phyloP scores from a whole-genome alignment of 495 filamentous ascomycete genomes.

The Cercophora newfieldiana region DNA sequence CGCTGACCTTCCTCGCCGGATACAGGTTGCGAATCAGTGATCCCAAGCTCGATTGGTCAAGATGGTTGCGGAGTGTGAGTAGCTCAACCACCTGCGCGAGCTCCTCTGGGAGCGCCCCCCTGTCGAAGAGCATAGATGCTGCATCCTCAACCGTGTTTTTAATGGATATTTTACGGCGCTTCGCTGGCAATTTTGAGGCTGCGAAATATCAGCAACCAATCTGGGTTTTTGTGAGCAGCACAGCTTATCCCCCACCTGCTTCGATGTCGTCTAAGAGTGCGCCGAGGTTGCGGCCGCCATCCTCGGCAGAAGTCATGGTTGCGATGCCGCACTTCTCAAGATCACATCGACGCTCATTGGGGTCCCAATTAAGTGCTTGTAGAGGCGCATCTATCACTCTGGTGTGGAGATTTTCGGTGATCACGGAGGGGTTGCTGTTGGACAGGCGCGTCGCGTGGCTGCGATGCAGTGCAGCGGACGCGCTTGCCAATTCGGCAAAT shows the following conservation, averaged over 20 bases:
- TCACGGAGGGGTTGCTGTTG: not conserved
- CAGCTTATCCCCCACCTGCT: conserved; percentile 22
- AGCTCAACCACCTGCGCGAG: conserved; percentile 67
- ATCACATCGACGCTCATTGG: not conserved
- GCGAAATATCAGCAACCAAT: not conserved
- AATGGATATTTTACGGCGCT: conserved; percentile 45
- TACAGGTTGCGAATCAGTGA: conserved; percentile 73
- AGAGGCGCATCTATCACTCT: not conserved
- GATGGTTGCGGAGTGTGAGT: conserved; percentile 61
- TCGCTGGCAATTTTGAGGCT: conserved; percentile 53
- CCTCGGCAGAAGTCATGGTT: not conserved
- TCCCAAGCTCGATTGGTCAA: conserved; percentile 72
- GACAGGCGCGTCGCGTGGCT: not conserved
- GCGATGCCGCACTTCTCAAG: too few species aligned
- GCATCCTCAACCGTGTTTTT: conserved; percentile 51
- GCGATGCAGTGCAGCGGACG: not conserved
- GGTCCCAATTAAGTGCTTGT: not conserved
- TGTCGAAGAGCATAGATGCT: conserved; percentile 57
- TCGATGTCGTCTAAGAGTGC: conserved; percentile 31
- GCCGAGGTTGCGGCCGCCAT: conserved; percentile 12
- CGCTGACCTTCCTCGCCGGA: conserved; percentile 62
- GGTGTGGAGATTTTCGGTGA: not conserved
- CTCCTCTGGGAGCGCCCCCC: conserved; percentile 61
- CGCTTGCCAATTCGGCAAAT: not conserved
- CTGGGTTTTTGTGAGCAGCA: conserved; percentile 6